Evolutionary conservation across 202 grass and related monocot species (phyloP).

Genomic region (Schoenoplectus tabernaemontani): DNA sequence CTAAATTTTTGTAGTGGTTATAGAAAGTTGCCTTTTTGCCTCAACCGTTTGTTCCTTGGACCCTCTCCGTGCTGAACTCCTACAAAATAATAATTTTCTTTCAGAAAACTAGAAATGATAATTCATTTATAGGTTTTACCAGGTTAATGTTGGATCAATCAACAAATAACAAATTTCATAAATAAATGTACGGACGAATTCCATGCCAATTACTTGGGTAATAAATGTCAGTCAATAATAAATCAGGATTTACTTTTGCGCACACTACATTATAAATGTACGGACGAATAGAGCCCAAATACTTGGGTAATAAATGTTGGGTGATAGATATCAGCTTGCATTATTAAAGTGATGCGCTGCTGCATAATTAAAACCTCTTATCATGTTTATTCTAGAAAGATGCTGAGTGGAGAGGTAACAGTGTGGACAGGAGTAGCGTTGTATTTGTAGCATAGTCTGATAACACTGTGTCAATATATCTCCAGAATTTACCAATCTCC

Average conservation of each 20-base stretch:
- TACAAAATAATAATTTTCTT: constrained; percentile 10
- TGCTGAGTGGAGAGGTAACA: neutral
- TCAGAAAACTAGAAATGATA: neutral
- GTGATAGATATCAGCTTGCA: neutral
- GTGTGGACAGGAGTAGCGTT: neutral
- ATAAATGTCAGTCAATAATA: neutral
- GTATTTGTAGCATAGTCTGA: too few species aligned
- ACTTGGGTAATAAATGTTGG: neutral
- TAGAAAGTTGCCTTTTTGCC: constrained; percentile 7
- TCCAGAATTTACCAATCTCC: neutral
- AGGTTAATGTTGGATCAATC: neutral
- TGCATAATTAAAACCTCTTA: neutral
- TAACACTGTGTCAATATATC: neutral
- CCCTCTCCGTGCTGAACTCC: neutral
- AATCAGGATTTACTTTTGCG: neutral
- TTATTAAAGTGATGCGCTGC: neutral
- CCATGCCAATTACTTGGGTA: neutral
- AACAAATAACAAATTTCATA: neutral
- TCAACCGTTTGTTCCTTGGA: constrained; percentile 5
- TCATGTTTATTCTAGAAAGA: constrained; percentile 12
- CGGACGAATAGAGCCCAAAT: too few species aligned
- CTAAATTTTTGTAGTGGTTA: constrained; percentile 14
- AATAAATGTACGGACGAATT: neutral
- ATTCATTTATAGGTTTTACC: neutral
- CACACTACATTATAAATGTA: too few species aligned